Evolutionary conservation across 345 rosid species (phyloP).

Genomic region (Rhodamnia rubescens): DNA sequence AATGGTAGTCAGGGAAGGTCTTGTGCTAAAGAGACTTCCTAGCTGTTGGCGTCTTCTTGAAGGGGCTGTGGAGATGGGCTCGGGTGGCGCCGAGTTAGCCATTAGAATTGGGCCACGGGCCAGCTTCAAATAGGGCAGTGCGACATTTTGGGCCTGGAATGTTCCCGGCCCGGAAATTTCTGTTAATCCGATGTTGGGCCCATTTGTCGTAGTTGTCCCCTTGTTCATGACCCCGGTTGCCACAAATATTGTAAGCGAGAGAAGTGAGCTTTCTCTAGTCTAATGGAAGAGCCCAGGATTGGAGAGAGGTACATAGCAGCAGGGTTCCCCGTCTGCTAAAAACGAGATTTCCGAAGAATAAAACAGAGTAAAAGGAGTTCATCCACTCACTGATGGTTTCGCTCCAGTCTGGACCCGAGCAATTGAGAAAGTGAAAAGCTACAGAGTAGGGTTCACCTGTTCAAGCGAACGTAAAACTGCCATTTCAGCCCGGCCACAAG

Average conservation of each 20-base stretch:
- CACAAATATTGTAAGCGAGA: too few relatives aligned
- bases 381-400: neutral
- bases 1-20: neutral
- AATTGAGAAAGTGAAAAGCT: neutral
- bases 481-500: neutral
- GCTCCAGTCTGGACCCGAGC: neutral
- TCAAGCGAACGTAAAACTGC: neutral
- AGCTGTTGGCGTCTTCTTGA: neutral
- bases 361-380: neutral
- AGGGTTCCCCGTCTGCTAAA: neutral
- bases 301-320: neutral
- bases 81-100: neutral
- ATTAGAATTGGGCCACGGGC: neutral
- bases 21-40: neutral
- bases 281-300: too few relatives aligned
- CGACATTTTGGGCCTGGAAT: neutral
- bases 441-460: neutral
- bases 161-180: neutral
- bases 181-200: neutral
- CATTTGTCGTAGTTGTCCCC: too few relatives aligned
- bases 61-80: neutral
- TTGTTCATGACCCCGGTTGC: too few relatives aligned
- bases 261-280: too few relatives aligned
- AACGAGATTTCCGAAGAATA: neutral
- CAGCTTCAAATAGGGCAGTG: neutral